A percentile compares a stretch with the other conserved stretches of the same genome.
Conservation (phyloP, 306 rosid genomes). For the Lathyrus oleraceus region DNA sequence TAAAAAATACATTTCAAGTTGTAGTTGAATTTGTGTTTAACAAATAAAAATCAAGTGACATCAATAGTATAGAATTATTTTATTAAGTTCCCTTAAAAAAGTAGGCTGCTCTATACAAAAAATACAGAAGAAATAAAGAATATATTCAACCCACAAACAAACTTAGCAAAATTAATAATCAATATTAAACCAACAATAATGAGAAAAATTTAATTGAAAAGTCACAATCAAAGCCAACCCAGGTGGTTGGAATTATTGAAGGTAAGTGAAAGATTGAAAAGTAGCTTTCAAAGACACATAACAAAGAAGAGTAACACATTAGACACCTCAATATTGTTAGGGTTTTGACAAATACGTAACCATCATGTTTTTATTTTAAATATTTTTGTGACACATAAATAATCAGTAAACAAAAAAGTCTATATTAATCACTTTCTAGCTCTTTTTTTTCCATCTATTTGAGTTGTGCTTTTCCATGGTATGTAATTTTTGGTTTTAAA, state of each 20-base stretch:
- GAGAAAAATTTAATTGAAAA: slow-evolving; percentile 14
- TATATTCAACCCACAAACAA: slow-evolving; percentile 4
- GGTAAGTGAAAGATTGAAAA: slow-evolving; percentile 48
- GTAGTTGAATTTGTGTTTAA: slow-evolving; percentile 4
- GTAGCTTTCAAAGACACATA: slow-evolving; percentile 58
- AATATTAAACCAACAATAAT: slow-evolving; percentile 13
- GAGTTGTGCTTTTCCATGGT: slow-evolving; percentile 44
- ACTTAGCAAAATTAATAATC: slow-evolving; percentile 8
- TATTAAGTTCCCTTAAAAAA: background rate
- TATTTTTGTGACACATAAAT: slow-evolving; percentile 38
- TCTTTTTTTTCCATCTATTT: slow-evolving; percentile 34
- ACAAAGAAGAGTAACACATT: slow-evolving; percentile 23
- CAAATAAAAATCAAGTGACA: background rate
- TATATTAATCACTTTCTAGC: slow-evolving; percentile 33
- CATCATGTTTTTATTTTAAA: slow-evolving; percentile 42
- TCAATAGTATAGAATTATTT: slow-evolving; percentile 23
- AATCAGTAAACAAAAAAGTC: slow-evolving; percentile 37
- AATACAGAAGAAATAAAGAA: slow-evolving; percentile 3
- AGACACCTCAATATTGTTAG: slow-evolving; percentile 32
- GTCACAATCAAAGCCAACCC: slow-evolving; percentile 58
- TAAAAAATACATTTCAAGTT: background rate
- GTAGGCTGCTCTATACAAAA: background rate
- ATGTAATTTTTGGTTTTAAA: slow-evolving; percentile 49
- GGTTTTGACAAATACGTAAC: slow-evolving; percentile 43
- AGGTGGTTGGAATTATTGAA: slow-evolving; percentile 60